Conservation (phyloP, 2,329 filamentous ascomycete species). For the Metarhizium humberi region DNA sequence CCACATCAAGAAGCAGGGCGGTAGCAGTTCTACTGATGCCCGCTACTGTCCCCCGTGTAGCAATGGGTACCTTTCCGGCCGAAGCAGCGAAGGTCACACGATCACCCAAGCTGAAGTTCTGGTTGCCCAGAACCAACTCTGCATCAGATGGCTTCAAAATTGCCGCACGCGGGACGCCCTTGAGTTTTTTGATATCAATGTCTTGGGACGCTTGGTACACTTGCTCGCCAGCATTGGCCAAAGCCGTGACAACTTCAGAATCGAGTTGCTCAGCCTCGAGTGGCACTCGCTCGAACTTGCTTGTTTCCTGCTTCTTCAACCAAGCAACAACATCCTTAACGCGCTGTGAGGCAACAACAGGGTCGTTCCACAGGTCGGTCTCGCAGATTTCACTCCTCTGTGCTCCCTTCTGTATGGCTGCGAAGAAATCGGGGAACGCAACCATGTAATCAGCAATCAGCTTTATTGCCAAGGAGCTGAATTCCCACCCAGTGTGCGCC, state of each 20-base stretch:
- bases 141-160: constrained; percentile 90
- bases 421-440: constrained; percentile 91
- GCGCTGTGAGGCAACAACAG: constrained; percentile 61
- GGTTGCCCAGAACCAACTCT: constrained; percentile 83
- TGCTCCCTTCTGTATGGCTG: constrained; percentile 75
- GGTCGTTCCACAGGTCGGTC: constrained; percentile 73
- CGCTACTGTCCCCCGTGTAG: constrained; percentile 84
- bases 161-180: constrained; percentile 74
- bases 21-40: constrained; percentile 84
- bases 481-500: constrained; percentile 84
- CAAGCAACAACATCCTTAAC: constrained; percentile 92
- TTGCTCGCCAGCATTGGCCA: constrained; percentile 68
- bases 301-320: constrained; percentile 86
- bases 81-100: constrained; percentile 88
- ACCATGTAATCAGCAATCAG: constrained; percentile 85
- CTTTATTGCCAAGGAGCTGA: constrained; percentile 73
- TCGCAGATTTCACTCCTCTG: constrained; percentile 77
- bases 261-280: constrained; percentile 95
- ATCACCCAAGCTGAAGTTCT: constrained; percentile 77
- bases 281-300: constrained; percentile 90
- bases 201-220: constrained; percentile 41
- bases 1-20: constrained; percentile 74
- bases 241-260: constrained; percentile 72
- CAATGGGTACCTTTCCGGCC: constrained; percentile 90
- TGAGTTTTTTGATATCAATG: constrained; percentile 58